These are phyloP conservation scores for Erodium texanum DNA, from an alignment of 441 rosid genomes.

Conservation along the genomic window DNA sequence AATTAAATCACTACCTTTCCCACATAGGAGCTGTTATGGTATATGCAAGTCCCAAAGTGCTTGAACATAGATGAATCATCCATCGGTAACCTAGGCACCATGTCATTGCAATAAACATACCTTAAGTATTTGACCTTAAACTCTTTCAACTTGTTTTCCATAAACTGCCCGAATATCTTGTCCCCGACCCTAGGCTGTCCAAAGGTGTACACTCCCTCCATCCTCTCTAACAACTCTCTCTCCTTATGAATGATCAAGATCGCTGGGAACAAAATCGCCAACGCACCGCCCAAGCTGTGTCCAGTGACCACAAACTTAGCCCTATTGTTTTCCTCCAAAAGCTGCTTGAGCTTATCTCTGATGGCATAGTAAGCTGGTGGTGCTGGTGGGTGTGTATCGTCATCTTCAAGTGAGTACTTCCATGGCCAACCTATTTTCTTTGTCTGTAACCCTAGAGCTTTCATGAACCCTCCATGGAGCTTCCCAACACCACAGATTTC, in stretches of 20 bases:
- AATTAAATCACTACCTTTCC: constrained; percentile 33
- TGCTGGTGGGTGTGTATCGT: constrained; percentile 10
- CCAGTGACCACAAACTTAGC: constrained; percentile 43
- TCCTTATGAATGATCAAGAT: constrained; percentile 44
- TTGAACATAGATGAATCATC: constrained; percentile 53
- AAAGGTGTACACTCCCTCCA: constrained; percentile 47
- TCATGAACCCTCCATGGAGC: constrained; percentile 67
- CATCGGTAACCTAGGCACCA: constrained; percentile 62
- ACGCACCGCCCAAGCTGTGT: constrained; percentile 62
- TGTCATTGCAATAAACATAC: constrained; percentile 51
- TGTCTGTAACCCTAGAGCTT: constrained; percentile 59
- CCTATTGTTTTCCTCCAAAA: constrained; percentile 23
- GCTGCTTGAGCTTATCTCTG: constrained; percentile 31
- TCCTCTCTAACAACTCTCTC: constrained; percentile 33
- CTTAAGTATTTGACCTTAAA: constrained; percentile 29
- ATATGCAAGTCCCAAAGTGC: constrained; percentile 56
- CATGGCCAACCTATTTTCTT: constrained; percentile 41
- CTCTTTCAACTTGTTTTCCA: constrained; percentile 36
- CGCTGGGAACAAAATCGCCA: constrained; percentile 48
- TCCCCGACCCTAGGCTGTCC: constrained; percentile 79
- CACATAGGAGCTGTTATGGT: constrained; percentile 37
- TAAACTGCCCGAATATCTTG: constrained; percentile 30
- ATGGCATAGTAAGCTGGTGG: constrained; percentile 46
- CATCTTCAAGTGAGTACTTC: constrained; percentile 14
- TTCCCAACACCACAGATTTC: constrained; percentile 46